A percentile compares a stretch with the other conserved stretches of the same genome.
Evolutionary conservation across 1,284 basidiomycete genomes (phyloP).

Genomic region (Leccinum pachyderme): DNA sequence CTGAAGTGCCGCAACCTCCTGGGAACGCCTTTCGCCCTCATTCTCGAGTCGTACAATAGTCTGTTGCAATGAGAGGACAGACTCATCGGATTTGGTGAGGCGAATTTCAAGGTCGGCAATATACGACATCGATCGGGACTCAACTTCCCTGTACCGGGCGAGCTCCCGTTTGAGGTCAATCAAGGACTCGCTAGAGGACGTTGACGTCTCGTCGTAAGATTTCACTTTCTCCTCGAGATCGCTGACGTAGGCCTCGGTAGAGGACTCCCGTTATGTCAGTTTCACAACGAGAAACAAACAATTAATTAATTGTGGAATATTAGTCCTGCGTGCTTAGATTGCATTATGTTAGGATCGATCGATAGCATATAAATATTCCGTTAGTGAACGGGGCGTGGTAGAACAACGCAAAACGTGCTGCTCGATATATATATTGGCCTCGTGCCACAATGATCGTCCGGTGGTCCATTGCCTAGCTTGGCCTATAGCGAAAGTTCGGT

Average conservation of each 20-base stretch:
- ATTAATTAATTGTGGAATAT: no score
- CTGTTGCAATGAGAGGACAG: slow-evolving; percentile 62
- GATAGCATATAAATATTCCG: no score
- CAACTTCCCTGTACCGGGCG: slow-evolving; percentile 71
- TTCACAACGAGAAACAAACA: no score
- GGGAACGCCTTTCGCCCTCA: slow-evolving; percentile 68
- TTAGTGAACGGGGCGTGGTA: no score
- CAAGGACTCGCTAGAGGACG: slow-evolving; percentile 74
- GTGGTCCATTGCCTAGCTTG: no score
- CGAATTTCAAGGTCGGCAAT: slow-evolving; percentile 89
- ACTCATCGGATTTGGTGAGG: slow-evolving; percentile 77
- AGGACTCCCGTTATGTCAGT: no score
- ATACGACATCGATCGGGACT: slow-evolving; percentile 73
- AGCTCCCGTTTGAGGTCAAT: slow-evolving; percentile 85
- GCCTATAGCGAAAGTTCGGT: no score
- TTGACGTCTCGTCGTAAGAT: slow-evolving; percentile 73
- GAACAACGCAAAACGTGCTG: no score
- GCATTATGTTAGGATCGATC: no score
- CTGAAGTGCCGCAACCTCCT: slow-evolving; percentile 71
- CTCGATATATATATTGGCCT: no score
- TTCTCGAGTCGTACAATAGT: slow-evolving; percentile 77
- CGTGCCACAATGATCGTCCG: no score
- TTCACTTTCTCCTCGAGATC: slow-evolving; percentile 92
- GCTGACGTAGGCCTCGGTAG: slow-evolving; percentile 67
- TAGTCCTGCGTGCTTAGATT: no score